Conservation (phyloP, 306 rosid species). For the Senna tora region DNA sequence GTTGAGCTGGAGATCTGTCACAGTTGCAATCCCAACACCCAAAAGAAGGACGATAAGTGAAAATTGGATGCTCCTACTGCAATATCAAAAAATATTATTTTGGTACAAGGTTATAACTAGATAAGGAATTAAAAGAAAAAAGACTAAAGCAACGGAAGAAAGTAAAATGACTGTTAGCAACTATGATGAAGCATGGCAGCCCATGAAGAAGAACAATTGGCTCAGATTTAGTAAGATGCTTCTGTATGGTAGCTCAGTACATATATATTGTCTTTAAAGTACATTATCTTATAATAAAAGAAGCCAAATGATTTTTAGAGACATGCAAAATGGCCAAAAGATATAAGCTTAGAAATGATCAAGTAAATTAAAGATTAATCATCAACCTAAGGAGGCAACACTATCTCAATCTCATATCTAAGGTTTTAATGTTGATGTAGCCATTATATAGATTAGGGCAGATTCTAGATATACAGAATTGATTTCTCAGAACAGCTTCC, state of each 20-base stretch:
- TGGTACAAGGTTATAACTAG: neutral
- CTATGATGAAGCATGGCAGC: neutral
- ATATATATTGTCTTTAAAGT: neutral
- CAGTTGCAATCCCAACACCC: conserved; percentile 96
- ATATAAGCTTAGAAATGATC: neutral
- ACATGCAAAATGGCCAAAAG: neutral
- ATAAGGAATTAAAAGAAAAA: neutral
- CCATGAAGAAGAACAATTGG: neutral
- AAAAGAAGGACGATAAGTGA: conserved; percentile 76
- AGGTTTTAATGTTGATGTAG: neutral
- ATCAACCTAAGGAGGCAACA: neutral
- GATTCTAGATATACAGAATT: neutral
- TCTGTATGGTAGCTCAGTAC: neutral
- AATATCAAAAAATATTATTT: neutral
- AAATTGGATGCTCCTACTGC: conserved; percentile 86
- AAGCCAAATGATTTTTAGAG: neutral
- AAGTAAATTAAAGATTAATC: neutral
- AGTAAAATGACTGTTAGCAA: neutral
- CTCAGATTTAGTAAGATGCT: neutral
- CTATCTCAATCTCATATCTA: neutral
- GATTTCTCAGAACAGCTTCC: neutral
- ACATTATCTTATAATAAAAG: neutral
- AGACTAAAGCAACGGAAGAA: neutral
- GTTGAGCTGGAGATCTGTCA: conserved; percentile 92
- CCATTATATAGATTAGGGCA: neutral